Conservation (phyloP, 169 alveolate species). For the Eimeria tenella region DNA sequence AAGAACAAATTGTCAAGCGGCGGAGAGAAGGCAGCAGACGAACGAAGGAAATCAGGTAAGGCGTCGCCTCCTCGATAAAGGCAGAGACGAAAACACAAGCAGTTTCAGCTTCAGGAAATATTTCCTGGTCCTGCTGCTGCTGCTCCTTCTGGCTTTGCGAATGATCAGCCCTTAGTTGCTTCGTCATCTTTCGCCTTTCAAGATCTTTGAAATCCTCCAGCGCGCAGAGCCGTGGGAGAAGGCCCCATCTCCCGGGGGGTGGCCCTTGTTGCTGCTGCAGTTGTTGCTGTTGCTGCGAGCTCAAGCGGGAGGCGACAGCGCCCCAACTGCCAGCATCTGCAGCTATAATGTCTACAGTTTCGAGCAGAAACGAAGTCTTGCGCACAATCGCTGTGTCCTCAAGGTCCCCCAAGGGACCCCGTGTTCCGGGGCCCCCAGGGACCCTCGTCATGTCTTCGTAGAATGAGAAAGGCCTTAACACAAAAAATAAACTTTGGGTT, state of each 20-base stretch:
- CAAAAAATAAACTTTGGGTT: no score
- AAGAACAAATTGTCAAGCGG: constrained; percentile 1
- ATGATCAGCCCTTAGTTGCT: not conserved
- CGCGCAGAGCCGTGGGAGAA: not conserved
- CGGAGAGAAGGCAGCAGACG: constrained; percentile 4
- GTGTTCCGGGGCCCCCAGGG: not conserved
- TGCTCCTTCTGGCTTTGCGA: constrained; percentile 16
- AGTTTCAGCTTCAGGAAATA: not conserved
- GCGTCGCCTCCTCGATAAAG: not conserved
- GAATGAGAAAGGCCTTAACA: no score
- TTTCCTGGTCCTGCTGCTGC: not conserved
- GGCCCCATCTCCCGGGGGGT: not conserved
- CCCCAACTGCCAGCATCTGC: constrained; percentile 36
- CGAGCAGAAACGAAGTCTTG: not conserved
- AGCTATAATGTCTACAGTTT: not conserved
- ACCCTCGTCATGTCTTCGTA: not conserved
- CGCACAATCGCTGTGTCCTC: constrained; percentile 6
- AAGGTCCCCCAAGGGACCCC: constrained; percentile 32
- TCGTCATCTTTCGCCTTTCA: not conserved
- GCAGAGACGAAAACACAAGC: not conserved
- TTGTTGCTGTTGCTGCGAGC: not conserved
- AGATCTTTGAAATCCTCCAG: constrained; percentile 22
- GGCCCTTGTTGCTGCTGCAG: not conserved
- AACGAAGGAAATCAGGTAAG: not conserved
- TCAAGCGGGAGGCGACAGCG: not conserved